Base-by-base conservation (phyloP, 176 grass and related monocot species). In the Guadua angustifolia region DNA sequence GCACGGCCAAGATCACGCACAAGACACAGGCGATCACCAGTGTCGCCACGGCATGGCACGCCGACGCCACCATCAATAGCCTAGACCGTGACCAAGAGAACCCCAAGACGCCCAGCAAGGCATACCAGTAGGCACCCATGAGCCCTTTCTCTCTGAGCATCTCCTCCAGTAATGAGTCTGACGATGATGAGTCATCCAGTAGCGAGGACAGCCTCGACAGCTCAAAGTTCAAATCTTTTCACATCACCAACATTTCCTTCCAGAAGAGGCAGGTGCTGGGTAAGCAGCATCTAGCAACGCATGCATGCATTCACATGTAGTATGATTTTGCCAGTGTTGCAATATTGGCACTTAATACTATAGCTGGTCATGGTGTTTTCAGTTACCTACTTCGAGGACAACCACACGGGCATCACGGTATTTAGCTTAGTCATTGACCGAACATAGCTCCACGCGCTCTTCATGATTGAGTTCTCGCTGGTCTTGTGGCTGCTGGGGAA, bases 381-480 rank as follows among this genome's bases (percentile, higher is more conserved):
- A 98, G 96, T 98, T 80, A 98, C 96, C 45, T 98, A 98, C 83
- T 62, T 95, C 89, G 96, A 98, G 89, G 95, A 98, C 87, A 98
- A 98, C 88, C 80, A 68, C 8, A 83, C 89, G 0, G 93, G 93
- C 35, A 98, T 98, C 82, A 93, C 87, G 9, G 81, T 94, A 61
- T 98, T 92, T 16, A 89, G 96, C 35, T 98, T 98, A 73, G 81
- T 93, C 36, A 81, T 98, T 11, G 96, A 98, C 69, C 64, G 96
- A 60, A 87, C 89, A 26, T 98, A 93, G 96, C 96, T 98, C 32
- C 93, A 93, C 14, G 89, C 91, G 1, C 78, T 98, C 19, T 98
- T 98, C 77, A 92, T 90, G 96, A 88, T 98, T 45, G 89, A 95
- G 73, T 94, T 91, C 80, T 92, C 89, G 52, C 87, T 98, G 0